These are phyloP conservation scores for Mycena leptocephala DNA, from an alignment of 768 basidiomycete genomes.

Conservation along the genomic window DNA sequence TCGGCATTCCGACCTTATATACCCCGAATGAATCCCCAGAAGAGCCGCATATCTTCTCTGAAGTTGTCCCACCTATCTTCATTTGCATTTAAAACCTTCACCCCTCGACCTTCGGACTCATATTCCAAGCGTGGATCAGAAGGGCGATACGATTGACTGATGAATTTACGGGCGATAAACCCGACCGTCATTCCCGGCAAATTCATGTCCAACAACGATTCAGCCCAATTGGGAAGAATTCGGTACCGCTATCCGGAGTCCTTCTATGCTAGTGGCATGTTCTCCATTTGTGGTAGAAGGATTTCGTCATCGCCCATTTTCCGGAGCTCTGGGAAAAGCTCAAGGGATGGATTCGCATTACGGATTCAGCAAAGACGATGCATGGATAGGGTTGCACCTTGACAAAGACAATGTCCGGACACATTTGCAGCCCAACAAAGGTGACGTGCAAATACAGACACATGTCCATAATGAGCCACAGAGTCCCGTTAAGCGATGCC, in stretches of 20 bases:
- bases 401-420: no score
- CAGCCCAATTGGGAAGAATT: not conserved
- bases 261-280: conserved; percentile 50
- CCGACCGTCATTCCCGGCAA: not conserved
- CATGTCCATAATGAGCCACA: no score
- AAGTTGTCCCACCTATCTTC: not conserved
- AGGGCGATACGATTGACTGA: conserved; percentile 35
- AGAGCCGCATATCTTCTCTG: not conserved
- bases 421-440: no score
- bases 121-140: not conserved
- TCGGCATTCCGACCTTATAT: not conserved
- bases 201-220: conserved; percentile 23
- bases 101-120: not conserved
- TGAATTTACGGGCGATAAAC: not conserved
- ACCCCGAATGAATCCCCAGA: not conserved
- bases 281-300: conserved; percentile 49
- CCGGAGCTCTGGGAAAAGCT: conserved; percentile 41
- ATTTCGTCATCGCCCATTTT: conserved; percentile 27
- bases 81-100: not conserved
- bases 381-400: no score
- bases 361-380: no score
- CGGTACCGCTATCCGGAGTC: conserved; percentile 1
- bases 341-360: conserved; percentile 41
- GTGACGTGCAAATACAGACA: no score
- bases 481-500: no score